These are phyloP conservation scores for Heliosperma pusillum DNA, from an alignment of 148 eudicot genomes.

Conservation along the genomic window DNA sequence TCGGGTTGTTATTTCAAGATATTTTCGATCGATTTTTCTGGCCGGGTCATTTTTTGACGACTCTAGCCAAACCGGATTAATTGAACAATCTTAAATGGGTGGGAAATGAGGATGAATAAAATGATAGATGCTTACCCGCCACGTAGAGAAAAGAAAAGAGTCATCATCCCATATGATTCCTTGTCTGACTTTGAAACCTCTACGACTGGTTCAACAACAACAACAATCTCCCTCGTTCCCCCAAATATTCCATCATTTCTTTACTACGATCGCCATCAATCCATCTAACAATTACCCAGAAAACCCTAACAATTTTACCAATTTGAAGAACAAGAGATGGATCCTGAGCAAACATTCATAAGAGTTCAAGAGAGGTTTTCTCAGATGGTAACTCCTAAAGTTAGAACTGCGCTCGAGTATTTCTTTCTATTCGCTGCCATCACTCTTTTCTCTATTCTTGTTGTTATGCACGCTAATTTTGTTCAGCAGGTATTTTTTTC, in stretches of 20 bases:
- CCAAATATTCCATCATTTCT: neutral
- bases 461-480: conserved; percentile 97
- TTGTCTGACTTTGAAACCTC: neutral
- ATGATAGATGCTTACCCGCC: neutral
- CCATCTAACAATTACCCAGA: neutral
- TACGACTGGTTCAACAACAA: neutral
- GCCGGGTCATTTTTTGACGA: no score
- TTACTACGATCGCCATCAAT: neutral
- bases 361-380: conserved; percentile 95
- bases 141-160: neutral
- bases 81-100: no score
- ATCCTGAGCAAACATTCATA: conserved; percentile 91
- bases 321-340: conserved; percentile 35
- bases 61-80: no score
- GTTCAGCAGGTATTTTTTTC: conserved; percentile 95
- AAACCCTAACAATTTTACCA: neutral
- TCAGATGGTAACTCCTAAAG: conserved; percentile 62
- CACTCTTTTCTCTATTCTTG: conserved; percentile 78
- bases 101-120: no score
- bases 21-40: no score
- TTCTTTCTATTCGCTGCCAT: conserved; percentile 64
- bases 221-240: neutral
- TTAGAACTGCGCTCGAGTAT: conserved; percentile 69
- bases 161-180: neutral
- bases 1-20: no score